These are phyloP conservation scores for Artemisia argyi DNA, from an alignment of 129 eudicot species.

Conservation along the genomic window DNA sequence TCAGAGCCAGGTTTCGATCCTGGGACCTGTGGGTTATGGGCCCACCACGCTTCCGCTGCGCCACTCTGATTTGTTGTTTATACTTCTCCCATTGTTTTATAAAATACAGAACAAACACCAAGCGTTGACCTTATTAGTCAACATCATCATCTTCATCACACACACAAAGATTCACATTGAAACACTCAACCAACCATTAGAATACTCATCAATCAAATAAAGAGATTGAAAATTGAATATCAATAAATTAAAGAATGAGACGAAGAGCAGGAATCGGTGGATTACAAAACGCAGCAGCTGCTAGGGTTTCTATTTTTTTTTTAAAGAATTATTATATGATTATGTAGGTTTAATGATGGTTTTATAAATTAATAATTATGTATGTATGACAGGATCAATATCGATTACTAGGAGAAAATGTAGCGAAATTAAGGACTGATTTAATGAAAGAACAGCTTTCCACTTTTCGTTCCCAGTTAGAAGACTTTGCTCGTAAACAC, in stretches of 20 bases:
- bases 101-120: not conserved
- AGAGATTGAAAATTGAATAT: no score
- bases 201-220: no score
- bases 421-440: slow-evolving; percentile 86
- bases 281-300: slow-evolving; percentile 80
- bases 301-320: slow-evolving; percentile 73
- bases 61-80: slow-evolving; percentile 76
- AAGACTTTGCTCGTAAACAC: slow-evolving; percentile 97
- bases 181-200: no score
- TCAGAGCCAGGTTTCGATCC: slow-evolving; percentile 67
- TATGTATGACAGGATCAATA: slow-evolving; percentile 64
- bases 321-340: no score
- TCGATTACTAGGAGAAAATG: slow-evolving; percentile 85
- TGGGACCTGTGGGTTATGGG: slow-evolving; percentile 45
- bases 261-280: slow-evolving; percentile 98
- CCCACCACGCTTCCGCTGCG: slow-evolving; percentile 48
- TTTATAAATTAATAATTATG: no score
- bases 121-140: no score
- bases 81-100: not conserved
- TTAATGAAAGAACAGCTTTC: slow-evolving; percentile 96
- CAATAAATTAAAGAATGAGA: no score
- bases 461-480: slow-evolving; percentile 93
- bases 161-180: no score
- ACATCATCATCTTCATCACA: not conserved
- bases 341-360: no score